Evolutionary conservation across 2,329 filamentous ascomycete species (phyloP), one percentile per base, ranked within the genome.

Genomic region (Cordyceps cicadae): DNA sequence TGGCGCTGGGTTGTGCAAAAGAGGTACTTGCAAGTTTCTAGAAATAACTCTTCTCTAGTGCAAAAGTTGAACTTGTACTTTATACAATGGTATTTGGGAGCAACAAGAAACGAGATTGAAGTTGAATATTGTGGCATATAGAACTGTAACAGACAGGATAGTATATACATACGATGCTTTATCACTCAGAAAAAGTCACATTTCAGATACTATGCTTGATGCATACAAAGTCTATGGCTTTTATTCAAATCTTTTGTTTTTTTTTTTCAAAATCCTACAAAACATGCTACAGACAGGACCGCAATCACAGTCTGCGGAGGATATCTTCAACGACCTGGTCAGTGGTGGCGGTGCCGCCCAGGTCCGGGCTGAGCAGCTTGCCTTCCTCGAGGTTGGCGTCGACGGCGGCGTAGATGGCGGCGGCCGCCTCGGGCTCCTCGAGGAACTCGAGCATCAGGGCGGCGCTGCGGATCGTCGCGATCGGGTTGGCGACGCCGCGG

Each of bases 391-490:
- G 78, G 73, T 94, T 95, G 49, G 81, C 92, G 75, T 99, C 94
- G 26, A 97, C 92, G 24, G 94, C 94, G 62, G 86, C 82, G 75
- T 97, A 96, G 69, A 99, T 96, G 78, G 81, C 87, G 34, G 89
- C 91, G 39, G 94, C 94, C 21, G 94, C 94, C 64, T 84, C 80
- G 75, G 92, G 88, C 79, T 96, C 87, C 65, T 91, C 86, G 65
- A 97, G 79, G 76, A 97, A 99, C 80, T 97, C 93, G 66, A 99
- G 81, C 94, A 99, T 97, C 64, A 97, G 81, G 39, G 89, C 94
- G 17, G 92, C 88, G 75, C 89, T 94, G 71, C 94, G 82, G 65
- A 99, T 83, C 11, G 94, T 97, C 41, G 94, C 94, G 70, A 99
- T 95, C 26, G 94, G 94, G 78, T 99, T 99, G 67, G 94, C 92